Evolutionary conservation across 2,329 filamentous ascomycete genomes (phyloP), one percentile per base, ranked within the genome.

Genomic region (Colletotrichum godetiae): DNA sequence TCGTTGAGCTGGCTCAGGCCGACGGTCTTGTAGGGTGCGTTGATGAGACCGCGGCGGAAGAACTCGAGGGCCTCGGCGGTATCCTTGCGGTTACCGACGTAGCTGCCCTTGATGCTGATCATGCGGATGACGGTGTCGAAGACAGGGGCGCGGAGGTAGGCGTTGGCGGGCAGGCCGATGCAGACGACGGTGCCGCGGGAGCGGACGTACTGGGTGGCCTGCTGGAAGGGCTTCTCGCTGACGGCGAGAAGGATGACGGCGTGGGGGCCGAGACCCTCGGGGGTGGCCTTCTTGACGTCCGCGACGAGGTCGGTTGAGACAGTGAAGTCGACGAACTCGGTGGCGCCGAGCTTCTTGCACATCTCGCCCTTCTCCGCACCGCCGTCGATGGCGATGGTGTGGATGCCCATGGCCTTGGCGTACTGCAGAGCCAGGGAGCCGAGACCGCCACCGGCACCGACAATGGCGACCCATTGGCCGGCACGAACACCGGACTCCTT

Each of bases 31-130:
- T 89, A 97, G 8, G 96, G 96, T 5, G 92, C 92, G 81, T 94
- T 93, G 88, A 98, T 95, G 76, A 97, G 85, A 19, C 96, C 96
- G 27, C 93, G 89, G 70, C 89, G 86, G 88, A 91, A 98, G 87
- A 98, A 98, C 77, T 98, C 95, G 75, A 98, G 88, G 3, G 96
- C 95, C 87, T 98, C 96, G 66, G 92, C 90, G 1, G 92, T 93
- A 82, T 98, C 96, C 81, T 93, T 92, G 77, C 96, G 91, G 87
- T 97, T 98, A 71, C 96, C 96, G 77, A 98, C 96, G 81, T 98
- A 98, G 78, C 92, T 95, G 74, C 95, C 95, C 87, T 94, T 94
- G 88, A 98, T 98, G 78, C 85, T 92, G 86, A 98, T 92, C 95
- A 98, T 98, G 85, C 92, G 86, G 80, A 96, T 88, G 75, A 98